Base-by-base conservation (phyloP, 2,329 filamentous ascomycete species). In the Colletotrichum brevisporum region DNA sequence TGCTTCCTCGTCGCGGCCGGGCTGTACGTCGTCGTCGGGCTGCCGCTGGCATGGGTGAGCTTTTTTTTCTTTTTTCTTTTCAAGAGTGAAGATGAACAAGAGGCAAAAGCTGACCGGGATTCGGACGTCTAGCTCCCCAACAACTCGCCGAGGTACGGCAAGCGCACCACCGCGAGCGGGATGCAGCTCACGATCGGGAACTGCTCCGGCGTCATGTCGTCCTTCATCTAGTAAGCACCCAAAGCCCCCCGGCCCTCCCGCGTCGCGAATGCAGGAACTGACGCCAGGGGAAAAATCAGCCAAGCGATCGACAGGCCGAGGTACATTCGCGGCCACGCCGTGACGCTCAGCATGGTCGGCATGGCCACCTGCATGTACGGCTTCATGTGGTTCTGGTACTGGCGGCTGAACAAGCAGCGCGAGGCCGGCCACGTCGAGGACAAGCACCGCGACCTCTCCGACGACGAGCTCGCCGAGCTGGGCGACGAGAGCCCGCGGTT, bases 1-100 rank as follows among this genome's bases (percentile, higher is more conserved):
- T 94, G 92, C 70, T 92, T 94, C 77, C 81, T 95, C n/a, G 88
- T 94, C 0, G 92, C 92, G 0, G 85, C 89, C 69, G 93, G 92
- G 0, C 77, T 95, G 3, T 95, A 95, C 73, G 82, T 88, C 26
- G 78, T 86, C 3, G 86, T 89, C 4, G 86, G 87, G 0, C 71
- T 89, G 67, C 87, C 87, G 5, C 75, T 89, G n/a, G 86, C 86
- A 43, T 89, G 87, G 86, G 79, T 82, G 57, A 75, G 80, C 73
- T 5, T 24, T 24, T 24, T 24, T 2, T 2, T 24, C 21, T 24
- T 21, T 21, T 21, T 21, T 21, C 21, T 21, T 21, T 21, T 21
- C 21, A 21, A 2, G 21, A 24, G 21, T 24, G 21, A 24, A 24
- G 21, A 24, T 24, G 21, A 2, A 2, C 21, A 24, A 15, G 31